Conservation (phyloP, 2,329 filamentous ascomycete species). For the Fusarium acutatum region DNA sequence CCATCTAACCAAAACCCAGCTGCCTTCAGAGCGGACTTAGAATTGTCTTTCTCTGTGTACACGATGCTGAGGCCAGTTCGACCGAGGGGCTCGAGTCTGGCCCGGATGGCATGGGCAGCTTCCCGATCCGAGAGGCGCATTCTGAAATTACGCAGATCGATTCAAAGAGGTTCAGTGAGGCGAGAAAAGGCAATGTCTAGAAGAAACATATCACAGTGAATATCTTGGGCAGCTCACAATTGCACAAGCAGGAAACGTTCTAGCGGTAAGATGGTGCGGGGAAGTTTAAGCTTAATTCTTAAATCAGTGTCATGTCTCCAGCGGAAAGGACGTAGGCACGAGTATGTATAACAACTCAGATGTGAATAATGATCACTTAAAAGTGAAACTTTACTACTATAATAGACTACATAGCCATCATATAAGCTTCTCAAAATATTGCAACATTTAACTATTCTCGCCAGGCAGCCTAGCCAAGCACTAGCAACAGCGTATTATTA, state of each 20-base stretch:
- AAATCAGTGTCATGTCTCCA: not conserved
- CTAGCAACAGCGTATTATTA: not conserved
- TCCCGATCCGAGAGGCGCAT: not conserved
- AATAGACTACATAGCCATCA: not conserved
- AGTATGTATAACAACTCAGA: too few species aligned
- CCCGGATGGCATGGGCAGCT: not conserved
- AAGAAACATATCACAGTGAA: not conserved
- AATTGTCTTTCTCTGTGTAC: not conserved
- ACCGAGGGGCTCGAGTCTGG: not conserved
- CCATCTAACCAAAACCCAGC: not conserved
- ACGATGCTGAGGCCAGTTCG: not conserved
- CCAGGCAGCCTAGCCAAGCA: not conserved
- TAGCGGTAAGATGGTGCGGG: not conserved
- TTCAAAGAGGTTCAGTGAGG: not conserved
- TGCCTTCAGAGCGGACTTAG: not conserved
- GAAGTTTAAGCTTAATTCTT: not conserved
- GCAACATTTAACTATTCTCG: not conserved
- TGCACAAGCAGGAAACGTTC: not conserved
- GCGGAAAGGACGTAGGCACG: not conserved
- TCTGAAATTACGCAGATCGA: not conserved
- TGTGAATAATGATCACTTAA: not conserved
- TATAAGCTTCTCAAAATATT: not conserved
- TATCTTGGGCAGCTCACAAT: not conserved
- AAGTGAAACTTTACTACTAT: not conserved
- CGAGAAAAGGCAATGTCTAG: not conserved